Percentiles rank a stretch among this genome's conserved stretches.
These are phyloP conservation scores for Incumbomyces delicatus DNA, from an alignment of 2,329 filamentous ascomycete genomes.

Conservation along the genomic window DNA sequence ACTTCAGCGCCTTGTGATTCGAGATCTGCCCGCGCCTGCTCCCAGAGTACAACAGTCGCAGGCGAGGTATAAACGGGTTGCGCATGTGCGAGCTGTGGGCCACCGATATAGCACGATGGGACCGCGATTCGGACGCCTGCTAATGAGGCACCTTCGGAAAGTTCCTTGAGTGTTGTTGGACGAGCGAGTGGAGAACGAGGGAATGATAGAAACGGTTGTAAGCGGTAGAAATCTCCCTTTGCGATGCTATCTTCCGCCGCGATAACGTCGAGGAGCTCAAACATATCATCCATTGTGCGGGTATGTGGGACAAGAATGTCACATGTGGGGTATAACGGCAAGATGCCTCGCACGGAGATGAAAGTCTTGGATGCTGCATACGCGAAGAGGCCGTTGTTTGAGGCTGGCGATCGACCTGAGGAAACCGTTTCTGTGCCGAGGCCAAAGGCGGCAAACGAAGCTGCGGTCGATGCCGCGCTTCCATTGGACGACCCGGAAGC, in stretches of 20 bases:
- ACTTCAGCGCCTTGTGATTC: slow-evolving; percentile 26
- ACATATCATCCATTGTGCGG: slow-evolving; percentile 41
- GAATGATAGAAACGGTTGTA: slow-evolving; percentile 39
- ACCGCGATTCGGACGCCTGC: slow-evolving; percentile 27
- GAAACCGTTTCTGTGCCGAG: slow-evolving; percentile 48
- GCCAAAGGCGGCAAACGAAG: slow-evolving; percentile 45
- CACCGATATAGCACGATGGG: slow-evolving; percentile 25
- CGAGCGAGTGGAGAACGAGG: slow-evolving; percentile 25
- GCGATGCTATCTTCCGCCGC: slow-evolving; percentile 33
- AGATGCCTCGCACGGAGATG: slow-evolving; percentile 43
- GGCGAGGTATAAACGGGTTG: slow-evolving; percentile 5
- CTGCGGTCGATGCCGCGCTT: slow-evolving; percentile 41
- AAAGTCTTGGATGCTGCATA: slow-evolving; percentile 48
- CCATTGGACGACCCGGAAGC: slow-evolving; percentile 51
- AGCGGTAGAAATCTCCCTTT: slow-evolving; percentile 45
- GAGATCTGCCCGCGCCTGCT: slow-evolving; percentile 21
- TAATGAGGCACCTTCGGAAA: slow-evolving; percentile 21
- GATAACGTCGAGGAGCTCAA: slow-evolving; percentile 41
- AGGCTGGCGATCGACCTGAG: slow-evolving; percentile 47
- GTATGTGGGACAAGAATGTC: slow-evolving; percentile 47
- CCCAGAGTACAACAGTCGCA: slow-evolving; percentile 21
- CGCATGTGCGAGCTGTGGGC: neutral
- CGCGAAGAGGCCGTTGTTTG: slow-evolving; percentile 46
- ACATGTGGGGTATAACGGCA: slow-evolving; percentile 48
- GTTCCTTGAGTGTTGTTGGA: slow-evolving; percentile 25